These are phyloP conservation scores for Aphanomyces invadans DNA, from an alignment of 352 stramenopile species.

Conservation along the genomic window DNA sequence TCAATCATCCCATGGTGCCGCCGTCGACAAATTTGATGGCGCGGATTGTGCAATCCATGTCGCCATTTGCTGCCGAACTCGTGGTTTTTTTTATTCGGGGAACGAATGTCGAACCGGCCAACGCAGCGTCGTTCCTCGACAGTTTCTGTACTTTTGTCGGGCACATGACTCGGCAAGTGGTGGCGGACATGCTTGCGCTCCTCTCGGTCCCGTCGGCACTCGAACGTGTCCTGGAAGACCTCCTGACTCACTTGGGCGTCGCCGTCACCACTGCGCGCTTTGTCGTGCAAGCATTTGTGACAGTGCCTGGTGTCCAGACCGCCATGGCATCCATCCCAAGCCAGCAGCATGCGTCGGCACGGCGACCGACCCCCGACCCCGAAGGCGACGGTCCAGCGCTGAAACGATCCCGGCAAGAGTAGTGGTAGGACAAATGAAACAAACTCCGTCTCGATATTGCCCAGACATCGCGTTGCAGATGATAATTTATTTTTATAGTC, in stretches of 20 bases:
- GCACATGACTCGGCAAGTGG: conserved; percentile 46
- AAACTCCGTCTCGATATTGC: no score
- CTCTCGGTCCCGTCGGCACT: conserved; percentile 7
- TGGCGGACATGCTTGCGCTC: conserved; percentile 31
- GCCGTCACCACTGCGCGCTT: not conserved
- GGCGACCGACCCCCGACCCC: not conserved
- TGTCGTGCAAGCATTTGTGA: conserved; percentile 3
- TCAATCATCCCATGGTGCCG: conserved; percentile 31
- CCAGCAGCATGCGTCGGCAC: no score
- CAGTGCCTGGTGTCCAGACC: not conserved
- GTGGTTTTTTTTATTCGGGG: conserved; percentile 51
- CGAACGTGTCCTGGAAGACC: not conserved
- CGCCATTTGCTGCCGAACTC: conserved; percentile 52
- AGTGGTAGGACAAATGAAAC: no score
- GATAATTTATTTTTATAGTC: conserved; percentile 23
- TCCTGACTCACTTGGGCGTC: conserved; percentile 5
- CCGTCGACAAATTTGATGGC: conserved; percentile 29
- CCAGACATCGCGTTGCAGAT: no score
- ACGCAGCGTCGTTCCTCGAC: conserved; percentile 34
- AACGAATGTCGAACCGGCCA: conserved; percentile 46
- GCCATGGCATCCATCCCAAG: not conserved
- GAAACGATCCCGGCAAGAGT: not conserved
- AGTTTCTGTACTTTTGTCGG: conserved; percentile 31
- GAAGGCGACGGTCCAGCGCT: not conserved
- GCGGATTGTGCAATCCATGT: conserved; percentile 40